Evolutionary conservation across 202 grass and related monocot genomes (phyloP).

Genomic region (Brachypodium distachyon): DNA sequence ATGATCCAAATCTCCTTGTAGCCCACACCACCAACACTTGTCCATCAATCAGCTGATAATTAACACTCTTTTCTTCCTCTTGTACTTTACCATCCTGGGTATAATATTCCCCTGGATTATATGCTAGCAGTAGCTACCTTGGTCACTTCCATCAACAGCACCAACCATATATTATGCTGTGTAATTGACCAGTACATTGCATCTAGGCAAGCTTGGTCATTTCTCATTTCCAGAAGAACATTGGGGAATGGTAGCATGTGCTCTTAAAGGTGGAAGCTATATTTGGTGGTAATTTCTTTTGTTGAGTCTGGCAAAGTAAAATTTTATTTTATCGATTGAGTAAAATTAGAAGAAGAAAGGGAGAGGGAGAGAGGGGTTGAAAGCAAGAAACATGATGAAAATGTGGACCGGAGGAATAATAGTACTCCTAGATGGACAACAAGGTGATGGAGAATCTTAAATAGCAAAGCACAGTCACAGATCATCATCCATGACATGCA

Average conservation of each 20-base stretch:
- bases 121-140: too few relatives aligned
- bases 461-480: not conserved
- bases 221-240: not conserved
- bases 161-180: not conserved
- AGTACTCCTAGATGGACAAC: not conserved
- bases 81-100: slow-evolving; percentile 15
- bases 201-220: not conserved
- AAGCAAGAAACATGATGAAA: not conserved
- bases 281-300: too few relatives aligned
- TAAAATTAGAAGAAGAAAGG: too few relatives aligned
- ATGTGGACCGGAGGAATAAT: too few relatives aligned
- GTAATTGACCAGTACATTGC: not conserved
- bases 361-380: too few relatives aligned
- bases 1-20: slow-evolving; percentile 1
- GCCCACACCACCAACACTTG: not conserved
- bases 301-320: too few relatives aligned
- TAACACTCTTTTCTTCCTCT: not conserved
- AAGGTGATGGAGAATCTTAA: not conserved
- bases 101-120: slow-evolving; percentile 9
- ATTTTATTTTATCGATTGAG: too few relatives aligned
- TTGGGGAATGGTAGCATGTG: too few relatives aligned
- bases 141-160: not conserved
- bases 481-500: too few relatives aligned
- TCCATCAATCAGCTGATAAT: not conserved
- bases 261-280: too few relatives aligned